Base-by-base conservation (phyloP, 2,329 filamentous ascomycete species). In the Periglandula ipomoeae region DNA sequence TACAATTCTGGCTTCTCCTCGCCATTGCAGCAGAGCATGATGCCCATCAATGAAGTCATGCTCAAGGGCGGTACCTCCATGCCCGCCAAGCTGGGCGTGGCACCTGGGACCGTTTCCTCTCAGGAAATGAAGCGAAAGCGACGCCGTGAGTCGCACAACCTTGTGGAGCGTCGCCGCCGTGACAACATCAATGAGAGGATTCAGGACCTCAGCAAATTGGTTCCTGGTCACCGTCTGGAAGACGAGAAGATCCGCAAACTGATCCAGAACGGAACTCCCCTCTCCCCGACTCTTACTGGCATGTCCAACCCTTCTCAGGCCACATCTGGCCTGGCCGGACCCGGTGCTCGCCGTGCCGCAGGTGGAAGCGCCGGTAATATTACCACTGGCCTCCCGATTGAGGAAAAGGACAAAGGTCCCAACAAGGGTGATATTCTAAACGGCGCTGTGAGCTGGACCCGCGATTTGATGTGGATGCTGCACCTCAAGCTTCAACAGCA, bases 171-270 rank as follows among this genome's bases (percentile, higher is more conserved):
- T 49, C 84, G 93, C 46, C 85, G 93, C 53, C 82, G 93, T 53
- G 93, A 97, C 70, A 97, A 97, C 64, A 98, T 98, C 74, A 98
- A 98, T 58, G 93, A 98, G 68, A 83, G 93, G 39, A 98, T 98
- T 54, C 91, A 97, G 61, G 93, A 98, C 62, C 78, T 98, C 7
- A 95, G 91, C 61, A 88, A 89, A 59, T 79, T 98, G 17, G 91
- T 98, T 2, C 93, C 93, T 22, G 78, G 84, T 52, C 93, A 98
- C 66, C 84, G 93, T 52, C 76, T 98, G 2, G 93, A 98, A 60
- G 93, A 97, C 62, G 93, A 98, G 69, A 96, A 95, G 70, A 87
- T 97, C 43, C 85, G 90, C 57, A 97, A 97, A 70, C 84, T 95
- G 61, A 84, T 97, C 47, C 82, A 91, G 60, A 97, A 90, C 62